Percentiles rank a stretch among this genome's conserved stretches.
Evolutionary conservation across 305 asterid species (phyloP).

Genomic region (Coffea humblotiana): DNA sequence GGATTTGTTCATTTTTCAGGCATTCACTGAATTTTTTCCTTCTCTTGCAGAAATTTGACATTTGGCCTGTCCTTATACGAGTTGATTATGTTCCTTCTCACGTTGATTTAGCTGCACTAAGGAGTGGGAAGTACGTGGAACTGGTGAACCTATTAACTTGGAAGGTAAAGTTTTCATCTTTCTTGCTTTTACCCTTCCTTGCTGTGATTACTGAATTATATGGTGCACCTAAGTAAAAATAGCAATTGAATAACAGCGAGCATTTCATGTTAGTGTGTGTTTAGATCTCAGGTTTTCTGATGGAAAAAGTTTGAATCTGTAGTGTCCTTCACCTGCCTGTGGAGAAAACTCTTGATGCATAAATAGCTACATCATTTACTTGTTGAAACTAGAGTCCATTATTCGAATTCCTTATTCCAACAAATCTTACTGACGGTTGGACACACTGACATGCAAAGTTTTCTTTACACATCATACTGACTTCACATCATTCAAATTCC

Average conservation of each 20-base stretch:
- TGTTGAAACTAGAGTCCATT: background rate
- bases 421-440: no score
- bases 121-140: constrained; percentile 97
- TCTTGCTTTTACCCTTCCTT: background rate
- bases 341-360: background rate
- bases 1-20: background rate
- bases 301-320: background rate
- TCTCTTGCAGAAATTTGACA: constrained; percentile 85
- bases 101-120: constrained; percentile 89
- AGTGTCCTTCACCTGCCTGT: background rate
- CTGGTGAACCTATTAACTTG: constrained; percentile 95
- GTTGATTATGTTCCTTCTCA: constrained; percentile 91
- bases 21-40: constrained; percentile 10
- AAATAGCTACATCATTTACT: background rate
- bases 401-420: background rate
- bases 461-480: no score
- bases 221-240: background rate
- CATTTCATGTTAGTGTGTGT: background rate
- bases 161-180: constrained; percentile 64
- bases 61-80: constrained; percentile 75
- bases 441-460: no score
- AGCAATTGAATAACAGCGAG: background rate
- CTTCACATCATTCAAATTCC: background rate
- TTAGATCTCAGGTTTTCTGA: background rate
- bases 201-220: background rate